Percentiles rank a stretch among this genome's conserved stretches.
These are phyloP conservation scores for Lodderomyces jiufengensis DNA, from an alignment of 1,139 yeast species.

Conservation along the genomic window DNA sequence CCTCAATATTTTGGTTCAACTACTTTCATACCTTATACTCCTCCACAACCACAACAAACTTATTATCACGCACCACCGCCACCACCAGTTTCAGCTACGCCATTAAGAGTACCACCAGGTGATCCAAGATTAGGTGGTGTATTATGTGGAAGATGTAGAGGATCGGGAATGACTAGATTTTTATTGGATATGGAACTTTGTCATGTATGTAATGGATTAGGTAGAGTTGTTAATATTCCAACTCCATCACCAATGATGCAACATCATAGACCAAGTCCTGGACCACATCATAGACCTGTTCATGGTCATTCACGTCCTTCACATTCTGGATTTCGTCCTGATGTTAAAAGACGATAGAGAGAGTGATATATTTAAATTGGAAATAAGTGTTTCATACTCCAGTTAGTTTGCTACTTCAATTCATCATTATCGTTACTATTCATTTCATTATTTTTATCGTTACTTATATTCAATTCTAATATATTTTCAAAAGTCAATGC, in stretches of 20 bases:
- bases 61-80: not conserved
- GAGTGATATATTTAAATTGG: no score
- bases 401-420: no score
- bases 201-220: constrained; percentile 63
- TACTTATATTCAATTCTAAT: no score
- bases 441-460: no score
- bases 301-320: no score
- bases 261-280: constrained; percentile 9
- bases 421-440: no score
- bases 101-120: constrained; percentile 62
- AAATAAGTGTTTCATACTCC: no score
- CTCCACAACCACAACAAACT: no score
- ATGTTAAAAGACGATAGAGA: no score
- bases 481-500: no score
- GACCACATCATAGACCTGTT: constrained; percentile 4
- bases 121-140: constrained; percentile 83
- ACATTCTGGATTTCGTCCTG: no score
- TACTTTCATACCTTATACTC: constrained; percentile 14
- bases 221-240: constrained; percentile 37
- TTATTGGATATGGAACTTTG: constrained; percentile 54
- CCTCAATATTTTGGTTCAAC: constrained; percentile 17
- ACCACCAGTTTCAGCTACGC: constrained; percentile 8
- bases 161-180: constrained; percentile 55
- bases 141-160: constrained; percentile 75
- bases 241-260: constrained; percentile 9